Base-by-base conservation (phyloP, 208 protist genomes). In the Tritrichomonas musculus region DNA sequence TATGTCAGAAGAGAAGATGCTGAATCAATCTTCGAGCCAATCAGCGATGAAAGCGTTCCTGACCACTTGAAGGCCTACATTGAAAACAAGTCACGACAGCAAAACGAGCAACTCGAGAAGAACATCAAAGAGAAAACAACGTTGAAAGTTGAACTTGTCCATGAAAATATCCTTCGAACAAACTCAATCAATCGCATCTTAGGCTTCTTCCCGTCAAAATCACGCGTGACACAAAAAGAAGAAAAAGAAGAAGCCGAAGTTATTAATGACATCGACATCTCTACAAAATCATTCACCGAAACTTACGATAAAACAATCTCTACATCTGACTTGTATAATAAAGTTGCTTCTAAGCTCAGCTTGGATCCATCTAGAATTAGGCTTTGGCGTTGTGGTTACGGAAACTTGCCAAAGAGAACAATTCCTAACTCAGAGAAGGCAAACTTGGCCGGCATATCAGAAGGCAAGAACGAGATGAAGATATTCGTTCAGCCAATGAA, bases 1-100 rank as follows among this genome's bases (percentile, higher is more conserved):
- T 88, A 88, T 36, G 77, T 88, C 20, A 25, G 77, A 1, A 88
- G 47, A 88, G 77, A 88, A 57, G 77, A 53, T 22, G 73, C 73
- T 53, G 14, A 30, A n/a, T 30, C 41, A n/a, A 82, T 82, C 30
- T 82, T 82, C 39, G 73, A 82, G 41, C 39, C 33, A 53, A 82
- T 82, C n/a, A 27, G 33, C 17, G 41, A 57, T 36, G 77, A 88
- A 39, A 33, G 47, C 22, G 47, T 88, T 88, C 77, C 77, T 11
- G 57, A 88, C 9, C 77, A 88, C 17, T 47, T 88, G 41, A 88
- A 49, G 57, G 77, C 53, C 9, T 88, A 57, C 77, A 44, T 57
- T 39, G 47, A 88, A 39, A 25, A 57, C 20, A 39, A 22, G 17
- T 14, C 33, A 17, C 27, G 13, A 36, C 14, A 88, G 5, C 33